Conservation (phyloP, 2,329 filamentous ascomycete genomes). For the Fusarium nygamai region DNA sequence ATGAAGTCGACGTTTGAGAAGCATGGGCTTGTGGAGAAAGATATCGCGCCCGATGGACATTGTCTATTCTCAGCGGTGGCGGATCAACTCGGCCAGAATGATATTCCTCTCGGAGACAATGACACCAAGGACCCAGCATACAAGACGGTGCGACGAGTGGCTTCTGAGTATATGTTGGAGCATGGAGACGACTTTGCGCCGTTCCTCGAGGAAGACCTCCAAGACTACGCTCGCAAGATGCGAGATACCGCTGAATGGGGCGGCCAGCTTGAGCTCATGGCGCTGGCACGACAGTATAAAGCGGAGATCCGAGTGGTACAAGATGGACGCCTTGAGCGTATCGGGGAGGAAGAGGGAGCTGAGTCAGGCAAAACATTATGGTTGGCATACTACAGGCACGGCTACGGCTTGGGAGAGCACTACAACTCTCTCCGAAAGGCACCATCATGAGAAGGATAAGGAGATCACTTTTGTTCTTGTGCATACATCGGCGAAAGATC, state of each 20-base stretch:
- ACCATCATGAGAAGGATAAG: slow-evolving; percentile 34
- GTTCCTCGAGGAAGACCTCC: slow-evolving; percentile 85
- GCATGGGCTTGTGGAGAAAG: slow-evolving; percentile 75
- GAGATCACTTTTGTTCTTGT: slow-evolving; percentile 37
- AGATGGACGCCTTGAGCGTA: slow-evolving; percentile 81
- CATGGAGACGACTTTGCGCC: slow-evolving; percentile 85
- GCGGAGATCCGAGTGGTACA: slow-evolving; percentile 88
- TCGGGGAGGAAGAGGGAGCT: slow-evolving; percentile 60
- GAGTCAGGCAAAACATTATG: slow-evolving; percentile 71
- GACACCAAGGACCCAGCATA: slow-evolving; percentile 59
- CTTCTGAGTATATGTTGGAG: slow-evolving; percentile 79
- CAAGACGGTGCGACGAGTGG: slow-evolving; percentile 72
- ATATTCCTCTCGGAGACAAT: slow-evolving; percentile 53
- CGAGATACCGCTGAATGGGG: slow-evolving; percentile 94
- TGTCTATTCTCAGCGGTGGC: slow-evolving; percentile 94
- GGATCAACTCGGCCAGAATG: slow-evolving; percentile 74
- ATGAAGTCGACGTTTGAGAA: slow-evolving; percentile 75
- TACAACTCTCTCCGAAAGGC: slow-evolving; percentile 84
- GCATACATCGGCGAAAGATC: slow-evolving; percentile 30
- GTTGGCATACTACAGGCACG: slow-evolving; percentile 95
- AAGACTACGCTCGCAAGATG: slow-evolving; percentile 78
- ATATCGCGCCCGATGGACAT: slow-evolving; percentile 90
- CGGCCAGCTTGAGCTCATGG: slow-evolving; percentile 88
- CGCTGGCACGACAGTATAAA: slow-evolving; percentile 82
- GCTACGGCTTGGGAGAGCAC: slow-evolving; percentile 94